Evolutionary conservation across 345 rosid species (phyloP).

Genomic region (Ricinus communis): DNA sequence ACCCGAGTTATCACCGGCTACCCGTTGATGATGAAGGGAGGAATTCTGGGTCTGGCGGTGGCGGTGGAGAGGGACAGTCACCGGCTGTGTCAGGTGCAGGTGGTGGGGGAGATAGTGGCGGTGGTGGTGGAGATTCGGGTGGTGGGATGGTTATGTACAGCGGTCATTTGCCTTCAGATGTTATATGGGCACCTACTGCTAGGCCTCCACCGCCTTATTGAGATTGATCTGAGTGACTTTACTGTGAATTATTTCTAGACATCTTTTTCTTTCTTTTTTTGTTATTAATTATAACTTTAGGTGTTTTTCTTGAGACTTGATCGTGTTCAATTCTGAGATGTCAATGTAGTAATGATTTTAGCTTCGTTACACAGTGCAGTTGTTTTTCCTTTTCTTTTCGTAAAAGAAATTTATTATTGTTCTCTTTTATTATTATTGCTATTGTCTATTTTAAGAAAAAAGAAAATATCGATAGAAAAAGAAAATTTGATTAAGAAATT

Average conservation of each 20-base stretch:
- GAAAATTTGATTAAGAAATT: no score
- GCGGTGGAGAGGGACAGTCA: slow-evolving; percentile 44
- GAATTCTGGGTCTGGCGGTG: slow-evolving; percentile 41
- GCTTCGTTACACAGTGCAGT: background rate
- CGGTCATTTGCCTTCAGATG: slow-evolving; percentile 62
- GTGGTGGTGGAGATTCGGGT: slow-evolving; percentile 46
- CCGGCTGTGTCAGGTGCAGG: slow-evolving; percentile 51
- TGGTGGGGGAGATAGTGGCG: slow-evolving; percentile 40
- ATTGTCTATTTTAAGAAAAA: no score
- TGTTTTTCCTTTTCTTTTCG: no score
- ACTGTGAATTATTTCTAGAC: background rate
- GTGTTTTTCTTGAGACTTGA: background rate
- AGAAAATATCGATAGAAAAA: no score
- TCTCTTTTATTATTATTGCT: no score
- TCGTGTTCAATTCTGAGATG: background rate
- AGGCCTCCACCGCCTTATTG: slow-evolving; percentile 51
- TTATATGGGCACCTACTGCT: slow-evolving; percentile 72
- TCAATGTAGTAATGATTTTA: background rate
- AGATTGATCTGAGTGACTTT: background rate
- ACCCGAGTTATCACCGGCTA: slow-evolving; percentile 66
- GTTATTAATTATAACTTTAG: background rate
- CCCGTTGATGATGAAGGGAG: slow-evolving; percentile 43
- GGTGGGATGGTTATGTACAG: slow-evolving; percentile 67
- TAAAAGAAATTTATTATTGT: no score
- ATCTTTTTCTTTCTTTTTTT: background rate